phyloP scores from a whole-genome alignment of 164 flowering plant species.

The Litsea cubeba region DNA sequence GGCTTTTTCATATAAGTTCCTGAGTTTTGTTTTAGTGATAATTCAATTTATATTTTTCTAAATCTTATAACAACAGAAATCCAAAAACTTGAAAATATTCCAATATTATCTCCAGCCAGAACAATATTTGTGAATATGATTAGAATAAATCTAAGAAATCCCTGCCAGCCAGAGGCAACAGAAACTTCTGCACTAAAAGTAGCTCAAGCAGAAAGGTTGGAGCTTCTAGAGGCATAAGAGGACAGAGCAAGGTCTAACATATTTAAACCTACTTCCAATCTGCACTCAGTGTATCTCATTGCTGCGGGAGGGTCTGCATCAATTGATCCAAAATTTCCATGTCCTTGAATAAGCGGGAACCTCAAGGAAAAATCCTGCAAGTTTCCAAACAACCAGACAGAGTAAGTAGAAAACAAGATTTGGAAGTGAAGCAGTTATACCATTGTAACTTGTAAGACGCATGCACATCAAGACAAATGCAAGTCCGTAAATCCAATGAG shows the following conservation, averaged over 20 bases:
- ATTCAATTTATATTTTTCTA: too few species aligned
- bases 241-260: not conserved
- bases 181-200: not conserved
- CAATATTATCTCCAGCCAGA: too few species aligned
- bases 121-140: too few species aligned
- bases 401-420: not conserved
- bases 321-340: constrained; percentile 97
- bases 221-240: not conserved
- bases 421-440: not conserved
- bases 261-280: constrained; percentile 62
- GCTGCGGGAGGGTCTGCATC: constrained; percentile 99
- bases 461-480: not conserved
- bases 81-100: too few species aligned
- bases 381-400: not conserved
- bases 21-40: too few species aligned
- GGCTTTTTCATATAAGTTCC: too few species aligned
- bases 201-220: not conserved
- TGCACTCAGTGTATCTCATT: constrained; percentile 98
- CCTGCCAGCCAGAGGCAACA: too few species aligned
- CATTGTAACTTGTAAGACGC: not conserved
- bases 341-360: constrained; percentile 80
- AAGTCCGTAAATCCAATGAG: not conserved
- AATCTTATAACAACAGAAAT: too few species aligned
- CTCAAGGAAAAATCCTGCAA: constrained; percentile 90
- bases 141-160: too few species aligned